Percentiles rank a stretch among this genome's conserved stretches.
These are phyloP conservation scores for Lolium rigidum DNA, from an alignment of 176 grass and related monocot species.

Conservation along the genomic window DNA sequence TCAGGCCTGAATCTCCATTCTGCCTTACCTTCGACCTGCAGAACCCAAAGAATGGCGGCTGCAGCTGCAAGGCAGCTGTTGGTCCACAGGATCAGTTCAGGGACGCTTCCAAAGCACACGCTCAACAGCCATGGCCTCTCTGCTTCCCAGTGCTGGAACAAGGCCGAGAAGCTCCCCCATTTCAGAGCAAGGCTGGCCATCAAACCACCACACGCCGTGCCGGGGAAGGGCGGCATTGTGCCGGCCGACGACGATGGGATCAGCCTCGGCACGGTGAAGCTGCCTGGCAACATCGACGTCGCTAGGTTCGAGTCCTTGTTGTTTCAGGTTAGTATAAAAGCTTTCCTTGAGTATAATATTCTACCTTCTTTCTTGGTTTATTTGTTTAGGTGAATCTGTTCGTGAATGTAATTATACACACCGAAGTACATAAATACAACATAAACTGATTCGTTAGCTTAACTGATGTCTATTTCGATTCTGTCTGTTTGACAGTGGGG, in stretches of 20 bases:
- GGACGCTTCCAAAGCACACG: neutral
- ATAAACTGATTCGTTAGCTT: neutral
- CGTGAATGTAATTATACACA: too few relatives aligned
- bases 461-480: neutral
- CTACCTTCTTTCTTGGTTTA: too few relatives aligned
- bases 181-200: neutral
- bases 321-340: slow-evolving; percentile 57
- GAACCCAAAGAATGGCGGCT: slow-evolving; percentile 35
- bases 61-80: slow-evolving; percentile 48
- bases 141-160: slow-evolving; percentile 32
- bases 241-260: slow-evolving; percentile 57
- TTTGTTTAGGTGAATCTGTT: too few relatives aligned
- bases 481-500: slow-evolving; percentile 68
- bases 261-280: slow-evolving; percentile 87
- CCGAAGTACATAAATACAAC: too few relatives aligned
- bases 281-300: slow-evolving; percentile 77
- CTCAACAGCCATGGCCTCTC: neutral
- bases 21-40: neutral
- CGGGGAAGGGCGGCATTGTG: slow-evolving; percentile 55
- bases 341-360: too few relatives aligned
- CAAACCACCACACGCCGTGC: slow-evolving; percentile 37
- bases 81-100: slow-evolving; percentile 40
- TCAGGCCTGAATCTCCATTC: neutral
- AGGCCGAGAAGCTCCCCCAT: slow-evolving; percentile 18
- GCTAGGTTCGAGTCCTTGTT: slow-evolving; percentile 70